Evolutionary conservation across 805 yeast genomes (phyloP), one percentile per base, ranked within the genome.

Genomic region (Lachancea lanzarotensis): DNA sequence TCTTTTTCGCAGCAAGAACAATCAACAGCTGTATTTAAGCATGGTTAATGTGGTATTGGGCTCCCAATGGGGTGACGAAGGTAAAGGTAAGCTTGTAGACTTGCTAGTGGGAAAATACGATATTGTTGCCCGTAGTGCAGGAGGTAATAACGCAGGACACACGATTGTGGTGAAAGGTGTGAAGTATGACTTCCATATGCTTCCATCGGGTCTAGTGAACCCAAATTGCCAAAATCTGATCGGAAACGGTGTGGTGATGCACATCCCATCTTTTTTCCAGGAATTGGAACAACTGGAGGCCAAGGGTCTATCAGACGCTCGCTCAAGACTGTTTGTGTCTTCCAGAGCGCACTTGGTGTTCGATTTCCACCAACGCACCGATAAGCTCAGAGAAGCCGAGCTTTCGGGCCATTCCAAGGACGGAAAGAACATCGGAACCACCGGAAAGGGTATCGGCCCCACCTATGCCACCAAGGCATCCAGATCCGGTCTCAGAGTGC

Each of bases 31-130:
- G 8, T 12, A 17, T 15, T 31, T 8, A 16, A 50, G 20, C 30
- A 70, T 70, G 75, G 71, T 70, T 56, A 68, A 70, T 63, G 98
- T 93, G 53, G 99, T 93, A 45, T 76, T 93, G 60, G 99, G 99
- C 48, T 74, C 98, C 69, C 99, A 93, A 71, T 93, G 99, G 99
- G 99, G 99, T 53, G 99, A 93, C 65, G 99, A 93, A 79, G 99
- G 99, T 65, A 93, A 93, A 66, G 99, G 99, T 47, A 93, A 93
- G 69, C 77, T 93, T 47, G 99, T 93, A 40, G 98, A 93, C 66
- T 73, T 93, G 45, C 76, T 93, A 42, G 95, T 98, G 69, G 98
- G 91, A 60, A 81, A 87, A 54, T 84, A 93, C 57, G 98, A 93
- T 56, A 91, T 93, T 35, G 95, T 97, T 66, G 97, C 98, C 25